Evolutionary conservation across 192 early-diverging fungal species (phyloP).

Genomic region (Dissophora globulifera): DNA sequence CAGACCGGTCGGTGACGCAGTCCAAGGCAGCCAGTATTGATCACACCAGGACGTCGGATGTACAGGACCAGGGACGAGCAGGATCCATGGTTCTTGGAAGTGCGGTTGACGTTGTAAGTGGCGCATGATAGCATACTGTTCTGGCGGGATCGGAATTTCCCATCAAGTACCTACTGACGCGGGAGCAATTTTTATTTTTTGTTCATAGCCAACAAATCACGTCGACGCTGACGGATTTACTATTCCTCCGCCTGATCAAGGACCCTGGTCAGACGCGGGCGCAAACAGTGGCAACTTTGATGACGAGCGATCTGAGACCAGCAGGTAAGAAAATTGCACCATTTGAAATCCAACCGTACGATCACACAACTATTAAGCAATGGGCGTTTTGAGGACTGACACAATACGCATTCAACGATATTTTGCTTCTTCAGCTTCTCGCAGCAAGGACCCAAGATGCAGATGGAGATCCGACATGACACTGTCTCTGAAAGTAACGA

Average conservation of each 20-base stretch:
- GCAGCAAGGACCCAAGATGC: slow-evolving; percentile 44
- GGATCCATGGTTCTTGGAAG: slow-evolving; percentile 37
- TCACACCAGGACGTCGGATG: background rate
- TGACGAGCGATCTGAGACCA: slow-evolving; percentile 53
- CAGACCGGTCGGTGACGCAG: slow-evolving; percentile 27
- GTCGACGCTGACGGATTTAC: slow-evolving; percentile 65
- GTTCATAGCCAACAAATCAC: slow-evolving; percentile 13
- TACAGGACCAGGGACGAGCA: slow-evolving; percentile 24
- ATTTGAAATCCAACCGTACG: background rate
- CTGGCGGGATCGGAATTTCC: background rate
- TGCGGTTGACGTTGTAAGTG: slow-evolving; percentile 35
- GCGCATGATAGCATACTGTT: background rate
- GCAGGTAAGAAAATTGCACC: slow-evolving; percentile 30
- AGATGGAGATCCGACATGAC: slow-evolving; percentile 43
- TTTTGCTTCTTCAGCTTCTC: slow-evolving; percentile 24
- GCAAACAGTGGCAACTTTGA: slow-evolving; percentile 47
- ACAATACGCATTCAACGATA: background rate
- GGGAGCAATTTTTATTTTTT: no score
- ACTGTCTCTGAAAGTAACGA: slow-evolving; percentile 37
- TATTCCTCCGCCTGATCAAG: slow-evolving; percentile 61
- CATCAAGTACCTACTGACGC: no score
- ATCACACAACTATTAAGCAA: no score
- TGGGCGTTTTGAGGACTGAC: no score
- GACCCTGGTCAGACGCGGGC: slow-evolving; percentile 43
- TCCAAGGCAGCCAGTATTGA: slow-evolving; percentile 39